Conservation (phyloP, 2,329 filamentous ascomycete species). For the Nemania serpens region DNA sequence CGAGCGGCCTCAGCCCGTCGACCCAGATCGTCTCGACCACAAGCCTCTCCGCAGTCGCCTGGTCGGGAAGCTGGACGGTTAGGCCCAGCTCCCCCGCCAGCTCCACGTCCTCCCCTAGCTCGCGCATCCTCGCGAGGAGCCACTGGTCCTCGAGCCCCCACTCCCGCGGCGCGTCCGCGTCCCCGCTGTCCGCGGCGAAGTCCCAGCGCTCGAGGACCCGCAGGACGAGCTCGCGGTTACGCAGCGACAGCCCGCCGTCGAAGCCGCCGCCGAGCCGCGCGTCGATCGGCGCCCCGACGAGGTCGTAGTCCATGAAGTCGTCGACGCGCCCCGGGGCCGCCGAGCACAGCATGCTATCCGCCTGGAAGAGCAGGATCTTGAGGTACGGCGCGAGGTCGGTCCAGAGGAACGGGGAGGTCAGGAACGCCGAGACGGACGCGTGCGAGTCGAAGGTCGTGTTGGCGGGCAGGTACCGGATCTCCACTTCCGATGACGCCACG, state of each 20-base stretch:
- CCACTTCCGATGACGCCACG: constrained; percentile 41
- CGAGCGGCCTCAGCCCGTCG: constrained; percentile 36
- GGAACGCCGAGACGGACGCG: constrained; percentile 44
- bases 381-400: constrained; percentile 42
- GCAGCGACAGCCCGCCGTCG: constrained; percentile 43
- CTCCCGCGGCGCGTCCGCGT: constrained; percentile 25
- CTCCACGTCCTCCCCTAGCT: neutral
- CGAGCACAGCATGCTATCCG: constrained; percentile 46
- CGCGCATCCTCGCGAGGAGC: constrained; percentile 31
- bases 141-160: constrained; percentile 42
- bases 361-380: constrained; percentile 47
- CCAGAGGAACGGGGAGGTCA: constrained; percentile 45
- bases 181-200: constrained; percentile 29
- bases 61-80: constrained; percentile 31
- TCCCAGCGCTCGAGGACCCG: constrained; percentile 27
- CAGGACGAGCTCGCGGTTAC: constrained; percentile 38
- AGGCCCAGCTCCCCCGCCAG: constrained; percentile 11
- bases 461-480: constrained; percentile 45
- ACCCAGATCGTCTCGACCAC: constrained; percentile 41
- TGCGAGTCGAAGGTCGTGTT: constrained; percentile 40
- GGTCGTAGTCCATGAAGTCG: constrained; percentile 45
- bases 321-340: constrained; percentile 39
- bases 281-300: constrained; percentile 41
- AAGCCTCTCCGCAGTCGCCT: constrained; percentile 35
- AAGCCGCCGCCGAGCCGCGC: constrained; percentile 31